These are phyloP conservation scores for Trematosphaeria pertusa DNA, from an alignment of 2,329 filamentous ascomycete genomes.

Conservation along the genomic window DNA sequence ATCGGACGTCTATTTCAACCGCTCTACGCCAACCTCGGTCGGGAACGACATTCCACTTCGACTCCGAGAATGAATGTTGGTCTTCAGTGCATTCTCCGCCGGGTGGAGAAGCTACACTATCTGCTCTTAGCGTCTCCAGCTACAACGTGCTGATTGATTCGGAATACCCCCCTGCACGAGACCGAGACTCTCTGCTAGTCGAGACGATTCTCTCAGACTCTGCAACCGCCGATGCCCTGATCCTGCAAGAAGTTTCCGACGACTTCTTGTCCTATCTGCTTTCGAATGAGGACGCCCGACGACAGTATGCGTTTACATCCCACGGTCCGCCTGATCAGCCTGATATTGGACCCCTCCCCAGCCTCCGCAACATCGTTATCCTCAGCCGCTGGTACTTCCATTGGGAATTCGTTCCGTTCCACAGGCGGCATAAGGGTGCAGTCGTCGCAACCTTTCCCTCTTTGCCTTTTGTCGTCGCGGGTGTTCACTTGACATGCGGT, in stretches of 20 bases:
- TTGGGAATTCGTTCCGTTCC: constrained; percentile 63
- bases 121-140: constrained; percentile 45
- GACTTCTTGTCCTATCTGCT: constrained; percentile 67
- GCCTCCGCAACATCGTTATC: constrained; percentile 66
- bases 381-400: constrained; percentile 63
- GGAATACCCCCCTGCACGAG: constrained; percentile 42
- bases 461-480: constrained; percentile 60
- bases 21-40: constrained; percentile 24
- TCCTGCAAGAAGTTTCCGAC: constrained; percentile 70
- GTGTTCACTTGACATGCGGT: constrained; percentile 68
- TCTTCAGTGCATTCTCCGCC: not conserved
- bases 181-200: constrained; percentile 48
- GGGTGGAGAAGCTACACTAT: constrained; percentile 4
- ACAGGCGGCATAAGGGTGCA: constrained; percentile 65
- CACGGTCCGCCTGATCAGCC: constrained; percentile 63
- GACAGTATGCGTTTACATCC: constrained; percentile 63
- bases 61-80: constrained; percentile 34
- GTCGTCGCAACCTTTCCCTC: constrained; percentile 56
- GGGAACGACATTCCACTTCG: constrained; percentile 42
- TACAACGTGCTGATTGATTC: constrained; percentile 55
- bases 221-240: constrained; percentile 48
- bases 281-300: constrained; percentile 52
- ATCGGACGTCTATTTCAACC: not conserved
- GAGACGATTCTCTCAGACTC: constrained; percentile 41
- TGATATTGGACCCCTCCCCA: constrained; percentile 64